Conservation (phyloP, 495 filamentous ascomycete genomes). For the Penicillium soppii region DNA sequence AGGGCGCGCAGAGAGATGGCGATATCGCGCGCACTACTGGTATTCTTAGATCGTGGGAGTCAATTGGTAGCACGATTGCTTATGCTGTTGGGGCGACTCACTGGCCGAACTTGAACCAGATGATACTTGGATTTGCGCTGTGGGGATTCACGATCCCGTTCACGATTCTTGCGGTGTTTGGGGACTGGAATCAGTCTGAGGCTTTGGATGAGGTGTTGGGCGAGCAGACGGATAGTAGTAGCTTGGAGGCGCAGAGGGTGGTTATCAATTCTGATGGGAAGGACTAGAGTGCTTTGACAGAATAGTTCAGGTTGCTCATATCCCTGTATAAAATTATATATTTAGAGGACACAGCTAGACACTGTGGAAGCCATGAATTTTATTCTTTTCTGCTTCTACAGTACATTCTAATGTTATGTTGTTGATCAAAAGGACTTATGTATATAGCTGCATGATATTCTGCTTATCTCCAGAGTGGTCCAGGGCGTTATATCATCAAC, state of each 20-base stretch:
- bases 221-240: conserved; percentile 8
- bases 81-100: conserved; percentile 47
- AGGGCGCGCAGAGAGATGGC: conserved; percentile 31
- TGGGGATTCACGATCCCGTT: conserved; percentile 22
- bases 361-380: too few species aligned
- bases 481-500: too few species aligned
- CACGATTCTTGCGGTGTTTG: conserved; percentile 16
- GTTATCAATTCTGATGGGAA: not conserved
- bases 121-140: conserved; percentile 15
- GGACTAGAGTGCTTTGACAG: too few species aligned
- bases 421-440: too few species aligned
- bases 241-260: conserved; percentile 17
- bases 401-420: too few species aligned
- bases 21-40: conserved; percentile 50
- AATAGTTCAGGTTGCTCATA: too few species aligned
- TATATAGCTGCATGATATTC: too few species aligned
- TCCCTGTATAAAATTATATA: too few species aligned
- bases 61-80: conserved; percentile 46
- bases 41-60: conserved; percentile 49
- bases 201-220: not conserved
- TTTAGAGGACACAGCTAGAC: too few species aligned
- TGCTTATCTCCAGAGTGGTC: too few species aligned
- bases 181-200: conserved; percentile 10
- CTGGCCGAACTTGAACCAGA: conserved; percentile 21
- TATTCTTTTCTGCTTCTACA: too few species aligned